Percentiles rank a stretch among this genome's conserved stretches.
Conservation (phyloP, 148 eudicot genomes). For the Chenopodium album region DNA sequence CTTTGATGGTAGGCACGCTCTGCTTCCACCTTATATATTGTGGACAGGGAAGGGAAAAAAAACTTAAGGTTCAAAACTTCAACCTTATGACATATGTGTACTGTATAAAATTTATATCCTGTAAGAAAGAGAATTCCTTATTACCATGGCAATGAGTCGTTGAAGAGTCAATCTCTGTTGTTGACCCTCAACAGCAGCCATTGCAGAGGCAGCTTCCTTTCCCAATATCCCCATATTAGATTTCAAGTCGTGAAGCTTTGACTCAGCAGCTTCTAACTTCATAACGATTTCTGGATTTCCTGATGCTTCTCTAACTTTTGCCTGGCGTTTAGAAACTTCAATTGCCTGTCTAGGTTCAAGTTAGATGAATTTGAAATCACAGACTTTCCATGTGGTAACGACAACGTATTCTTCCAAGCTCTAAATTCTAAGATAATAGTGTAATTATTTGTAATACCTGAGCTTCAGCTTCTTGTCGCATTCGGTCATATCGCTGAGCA, state of each 20-base stretch:
- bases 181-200: conserved; percentile 98
- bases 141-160: conserved; percentile 84
- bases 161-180: conserved; percentile 93
- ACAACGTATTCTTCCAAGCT: background rate
- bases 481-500: conserved; percentile 91
- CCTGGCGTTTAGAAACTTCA: conserved; percentile 88
- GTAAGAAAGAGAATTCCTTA: conserved; percentile 7
- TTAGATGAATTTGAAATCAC: conserved; percentile 30
- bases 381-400: conserved; percentile 10
- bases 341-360: conserved; percentile 84
- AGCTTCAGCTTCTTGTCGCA: conserved; percentile 99
- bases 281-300: conserved; percentile 77
- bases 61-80: background rate
- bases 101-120: background rate
- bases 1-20: conserved; percentile 91
- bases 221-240: conserved; percentile 76
- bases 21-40: conserved; percentile 64
- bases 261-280: conserved; percentile 84
- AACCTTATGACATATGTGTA: conserved; percentile 12
- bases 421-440: background rate
- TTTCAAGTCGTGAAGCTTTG: conserved; percentile 82
- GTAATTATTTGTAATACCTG: conserved; percentile 53
- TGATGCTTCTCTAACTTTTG: conserved; percentile 69
- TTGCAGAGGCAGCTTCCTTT: conserved; percentile 95
- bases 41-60: conserved; percentile 14